A percentile compares a stretch with the other conserved stretches of the same genome.
phyloP scores from a whole-genome alignment of 345 rosid genomes.

The Boechera divaricarpa region DNA sequence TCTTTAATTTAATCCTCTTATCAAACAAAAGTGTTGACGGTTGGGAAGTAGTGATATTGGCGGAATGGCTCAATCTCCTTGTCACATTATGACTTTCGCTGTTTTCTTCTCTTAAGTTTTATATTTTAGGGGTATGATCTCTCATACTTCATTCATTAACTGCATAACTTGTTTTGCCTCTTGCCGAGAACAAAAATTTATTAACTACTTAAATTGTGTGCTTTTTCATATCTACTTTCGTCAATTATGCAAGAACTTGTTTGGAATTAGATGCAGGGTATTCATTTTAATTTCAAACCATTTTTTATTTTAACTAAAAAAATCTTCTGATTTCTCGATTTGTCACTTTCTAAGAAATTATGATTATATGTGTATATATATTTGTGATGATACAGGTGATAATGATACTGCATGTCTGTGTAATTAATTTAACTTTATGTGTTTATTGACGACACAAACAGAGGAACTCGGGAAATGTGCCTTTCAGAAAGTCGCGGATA shows the following conservation, averaged over 20 bases:
- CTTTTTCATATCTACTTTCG: not conserved
- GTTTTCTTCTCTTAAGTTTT: not conserved
- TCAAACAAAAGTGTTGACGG: conserved; percentile 14
- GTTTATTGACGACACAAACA: conserved; percentile 2
- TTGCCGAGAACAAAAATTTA: not conserved
- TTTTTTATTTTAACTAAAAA: not conserved
- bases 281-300: conserved; percentile 3
- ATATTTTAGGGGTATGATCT: conserved; percentile 8
- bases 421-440: not conserved
- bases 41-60: conserved; percentile 45
- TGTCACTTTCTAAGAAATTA: conserved; percentile 10
- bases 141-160: not conserved
- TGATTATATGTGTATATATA: not conserved
- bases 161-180: conserved; percentile 7
- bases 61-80: conserved; percentile 44
- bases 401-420: not conserved
- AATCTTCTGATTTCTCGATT: conserved; percentile 7
- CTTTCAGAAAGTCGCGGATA: conserved; percentile 5
- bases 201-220: not conserved
- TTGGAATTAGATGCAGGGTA: not conserved
- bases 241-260: conserved; percentile 13
- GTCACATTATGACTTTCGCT: conserved; percentile 22
- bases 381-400: not conserved
- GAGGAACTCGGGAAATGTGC: conserved; percentile 6
- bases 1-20: not conserved